phyloP scores from a whole-genome alignment of 345 rosid species.

The Diplotaxis tenuifolia region DNA sequence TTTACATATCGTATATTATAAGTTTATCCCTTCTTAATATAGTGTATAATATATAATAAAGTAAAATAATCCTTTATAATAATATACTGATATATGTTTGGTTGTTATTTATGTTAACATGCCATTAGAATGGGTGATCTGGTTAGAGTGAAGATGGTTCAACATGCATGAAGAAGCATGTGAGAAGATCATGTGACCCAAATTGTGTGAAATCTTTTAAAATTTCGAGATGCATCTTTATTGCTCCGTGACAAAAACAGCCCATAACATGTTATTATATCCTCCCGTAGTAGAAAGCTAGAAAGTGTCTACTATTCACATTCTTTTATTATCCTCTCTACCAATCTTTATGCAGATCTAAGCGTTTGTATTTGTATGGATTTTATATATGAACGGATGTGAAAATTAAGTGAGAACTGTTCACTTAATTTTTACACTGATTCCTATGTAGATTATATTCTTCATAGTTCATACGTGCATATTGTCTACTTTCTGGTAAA shows the following conservation, averaged over 20 bases:
- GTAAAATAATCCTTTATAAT: not conserved
- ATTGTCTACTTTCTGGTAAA: not conserved
- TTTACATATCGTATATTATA: constrained; percentile 3
- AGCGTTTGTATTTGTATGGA: not conserved
- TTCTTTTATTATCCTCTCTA: not conserved
- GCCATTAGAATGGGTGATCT: constrained; percentile 14
- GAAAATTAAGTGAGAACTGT: not conserved
- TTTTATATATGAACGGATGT: not conserved
- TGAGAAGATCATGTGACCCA: constrained; percentile 34
- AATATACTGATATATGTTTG: not conserved
- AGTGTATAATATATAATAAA: constrained; percentile 7
- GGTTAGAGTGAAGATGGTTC: constrained; percentile 29
- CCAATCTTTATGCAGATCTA: not conserved
- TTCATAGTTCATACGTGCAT: not conserved
- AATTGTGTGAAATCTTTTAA: not conserved
- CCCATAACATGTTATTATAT: constrained; percentile 26
- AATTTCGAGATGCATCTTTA: constrained; percentile 13
- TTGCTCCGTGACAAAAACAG: constrained; percentile 28
- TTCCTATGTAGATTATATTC: not conserved
- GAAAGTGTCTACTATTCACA: not conserved
- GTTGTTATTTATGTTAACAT: constrained; percentile 23
- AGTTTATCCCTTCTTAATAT: not conserved
- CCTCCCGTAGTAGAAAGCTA: not conserved
- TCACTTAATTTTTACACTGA: not conserved
- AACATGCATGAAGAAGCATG: constrained; percentile 32